Conservation (phyloP, 441 rosid species). For the Gossypium davidsonii region DNA sequence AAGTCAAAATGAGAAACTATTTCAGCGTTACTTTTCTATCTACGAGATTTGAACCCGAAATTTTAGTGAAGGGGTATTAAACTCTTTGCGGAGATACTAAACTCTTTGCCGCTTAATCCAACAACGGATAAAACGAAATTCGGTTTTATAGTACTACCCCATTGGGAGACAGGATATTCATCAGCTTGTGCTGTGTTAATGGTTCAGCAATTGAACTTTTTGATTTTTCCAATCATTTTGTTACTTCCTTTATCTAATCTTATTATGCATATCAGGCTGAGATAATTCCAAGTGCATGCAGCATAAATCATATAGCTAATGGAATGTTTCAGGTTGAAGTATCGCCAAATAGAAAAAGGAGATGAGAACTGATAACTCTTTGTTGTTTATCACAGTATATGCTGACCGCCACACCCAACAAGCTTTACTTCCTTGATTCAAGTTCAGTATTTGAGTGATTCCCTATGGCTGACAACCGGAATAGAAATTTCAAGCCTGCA, state of each 20-base stretch:
- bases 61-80: no score
- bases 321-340: not conserved
- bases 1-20: no score
- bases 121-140: not conserved
- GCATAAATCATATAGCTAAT: not conserved
- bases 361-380: slow-evolving; percentile 7
- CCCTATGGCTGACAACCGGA: slow-evolving; percentile 44
- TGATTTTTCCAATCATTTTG: not conserved
- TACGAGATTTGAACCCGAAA: no score
- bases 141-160: not conserved
- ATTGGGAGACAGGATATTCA: not conserved
- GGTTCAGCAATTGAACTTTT: not conserved
- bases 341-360: slow-evolving; percentile 2
- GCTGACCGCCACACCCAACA: slow-evolving; percentile 3
- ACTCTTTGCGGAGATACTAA: no score
- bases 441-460: not conserved
- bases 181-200: not conserved
- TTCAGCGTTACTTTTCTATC: no score
- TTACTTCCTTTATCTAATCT: not conserved
- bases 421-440: not conserved
- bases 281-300: not conserved
- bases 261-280: not conserved
- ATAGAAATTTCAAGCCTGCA: slow-evolving; percentile 31
- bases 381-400: slow-evolving; percentile 2
- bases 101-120: no score